Percentiles rank a stretch among this genome's conserved stretches.
Conservation (phyloP, 192 early-diverging fungal genomes). For the Umbelopsis sp. region DNA sequence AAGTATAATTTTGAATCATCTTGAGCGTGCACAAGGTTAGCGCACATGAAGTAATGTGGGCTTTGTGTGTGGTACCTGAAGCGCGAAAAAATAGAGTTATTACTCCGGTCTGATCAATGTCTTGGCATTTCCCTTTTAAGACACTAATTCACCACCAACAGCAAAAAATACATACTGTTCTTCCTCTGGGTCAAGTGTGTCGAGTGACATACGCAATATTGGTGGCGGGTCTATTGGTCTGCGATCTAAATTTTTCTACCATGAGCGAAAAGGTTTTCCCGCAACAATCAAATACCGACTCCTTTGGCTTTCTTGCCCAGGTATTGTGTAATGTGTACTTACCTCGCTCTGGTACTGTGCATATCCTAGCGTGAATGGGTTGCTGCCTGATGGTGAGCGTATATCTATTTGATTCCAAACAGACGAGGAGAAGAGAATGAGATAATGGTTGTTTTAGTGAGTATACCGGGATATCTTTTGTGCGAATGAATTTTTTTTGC, state of each 20-base stretch:
- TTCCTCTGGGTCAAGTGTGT: slow-evolving; percentile 14
- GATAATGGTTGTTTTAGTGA: neutral
- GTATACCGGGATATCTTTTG: too few relatives aligned
- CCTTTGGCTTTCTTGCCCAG: neutral
- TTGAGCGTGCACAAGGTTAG: slow-evolving; percentile 67
- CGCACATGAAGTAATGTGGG: slow-evolving; percentile 86
- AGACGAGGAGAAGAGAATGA: neutral
- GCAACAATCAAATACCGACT: neutral
- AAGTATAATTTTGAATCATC: slow-evolving; percentile 66
- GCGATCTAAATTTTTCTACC: slow-evolving; percentile 28
- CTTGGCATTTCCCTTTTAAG: slow-evolving; percentile 21
- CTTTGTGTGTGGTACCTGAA: slow-evolving; percentile 37
- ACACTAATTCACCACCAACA: neutral
- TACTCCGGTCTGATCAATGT: slow-evolving; percentile 19
- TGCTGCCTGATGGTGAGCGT: slow-evolving; percentile 35
- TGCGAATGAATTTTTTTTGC: too few relatives aligned
- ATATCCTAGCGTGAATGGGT: slow-evolving; percentile 31
- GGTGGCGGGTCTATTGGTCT: slow-evolving; percentile 44
- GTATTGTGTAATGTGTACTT: neutral
- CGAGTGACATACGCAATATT: slow-evolving; percentile 30
- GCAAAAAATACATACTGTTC: slow-evolving; percentile 5
- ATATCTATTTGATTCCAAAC: neutral
- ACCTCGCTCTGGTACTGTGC: slow-evolving; percentile 31
- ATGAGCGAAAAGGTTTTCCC: slow-evolving; percentile 16
- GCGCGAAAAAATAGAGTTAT: neutral